These are phyloP conservation scores for Fusarium sp. DNA, from an alignment of 2,329 filamentous ascomycete species.

Conservation along the genomic window DNA sequence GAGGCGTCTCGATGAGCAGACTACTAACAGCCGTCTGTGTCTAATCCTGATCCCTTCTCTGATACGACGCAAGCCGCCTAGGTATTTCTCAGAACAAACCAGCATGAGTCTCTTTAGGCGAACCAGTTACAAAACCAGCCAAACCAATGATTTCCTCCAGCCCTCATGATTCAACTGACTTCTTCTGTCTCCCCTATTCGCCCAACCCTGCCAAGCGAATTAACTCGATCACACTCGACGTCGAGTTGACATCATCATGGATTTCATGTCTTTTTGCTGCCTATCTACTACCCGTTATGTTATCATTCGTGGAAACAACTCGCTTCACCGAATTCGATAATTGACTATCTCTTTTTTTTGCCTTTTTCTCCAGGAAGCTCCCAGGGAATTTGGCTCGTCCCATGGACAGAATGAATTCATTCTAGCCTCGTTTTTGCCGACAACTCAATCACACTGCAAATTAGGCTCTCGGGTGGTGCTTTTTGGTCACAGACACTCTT, in stretches of 20 bases:
- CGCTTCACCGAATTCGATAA: slow-evolving; percentile 19
- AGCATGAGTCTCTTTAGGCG: background rate
- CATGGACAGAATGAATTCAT: slow-evolving; percentile 1
- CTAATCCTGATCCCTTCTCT: background rate
- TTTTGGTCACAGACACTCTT: slow-evolving; percentile 8
- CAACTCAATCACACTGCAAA: slow-evolving; percentile 18
- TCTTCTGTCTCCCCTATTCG: slow-evolving; percentile 34
- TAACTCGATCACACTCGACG: slow-evolving; percentile 23
- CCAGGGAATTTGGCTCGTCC: background rate
- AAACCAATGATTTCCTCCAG: slow-evolving; percentile 4
- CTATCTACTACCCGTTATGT: slow-evolving; percentile 5
- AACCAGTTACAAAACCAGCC: slow-evolving; percentile 1
- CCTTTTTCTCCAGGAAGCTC: background rate
- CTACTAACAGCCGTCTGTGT: background rate
- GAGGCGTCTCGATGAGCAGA: slow-evolving; percentile 23
- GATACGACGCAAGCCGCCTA: background rate
- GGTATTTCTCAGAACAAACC: background rate
- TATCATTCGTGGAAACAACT: slow-evolving; percentile 26
- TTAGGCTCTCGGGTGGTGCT: background rate
- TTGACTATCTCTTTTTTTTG: slow-evolving; percentile 2
- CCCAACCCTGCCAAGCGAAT: slow-evolving; percentile 22
- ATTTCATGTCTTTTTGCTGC: slow-evolving; percentile 7
- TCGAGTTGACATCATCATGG: slow-evolving; percentile 41
- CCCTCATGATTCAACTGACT: slow-evolving; percentile 26
- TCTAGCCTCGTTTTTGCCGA: slow-evolving; percentile 23